These are phyloP conservation scores for Hibiscus syriacus DNA, from an alignment of 345 rosid genomes.

Conservation along the genomic window DNA sequence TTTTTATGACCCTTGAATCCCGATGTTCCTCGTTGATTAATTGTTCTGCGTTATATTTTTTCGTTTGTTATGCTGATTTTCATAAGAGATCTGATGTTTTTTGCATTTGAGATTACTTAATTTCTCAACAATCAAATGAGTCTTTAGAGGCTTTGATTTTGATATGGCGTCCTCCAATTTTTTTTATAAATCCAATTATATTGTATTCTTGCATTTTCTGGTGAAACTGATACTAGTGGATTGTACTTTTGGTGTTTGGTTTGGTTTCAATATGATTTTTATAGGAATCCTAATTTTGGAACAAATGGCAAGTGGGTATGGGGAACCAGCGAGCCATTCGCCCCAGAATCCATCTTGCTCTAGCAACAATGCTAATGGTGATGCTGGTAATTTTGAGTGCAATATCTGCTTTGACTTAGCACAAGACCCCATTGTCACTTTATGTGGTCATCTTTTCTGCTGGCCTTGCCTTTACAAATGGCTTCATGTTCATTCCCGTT, in stretches of 20 bases:
- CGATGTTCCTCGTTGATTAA: background rate
- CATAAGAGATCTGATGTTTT: background rate
- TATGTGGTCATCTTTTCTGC: too few relatives aligned
- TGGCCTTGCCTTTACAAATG: too few relatives aligned
- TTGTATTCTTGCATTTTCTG: background rate
- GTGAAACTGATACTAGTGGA: background rate
- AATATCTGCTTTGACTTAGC: constrained; percentile 97
- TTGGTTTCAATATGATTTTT: background rate
- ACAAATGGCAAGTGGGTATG: constrained; percentile 51
- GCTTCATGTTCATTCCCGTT: too few relatives aligned
- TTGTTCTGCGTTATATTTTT: background rate
- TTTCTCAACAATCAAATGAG: background rate
- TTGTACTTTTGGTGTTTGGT: background rate
- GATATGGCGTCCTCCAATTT: background rate
- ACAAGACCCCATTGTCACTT: constrained; percentile 94
- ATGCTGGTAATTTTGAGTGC: constrained; percentile 83
- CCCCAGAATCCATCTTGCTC: constrained; percentile 58
- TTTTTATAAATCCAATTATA: background rate
- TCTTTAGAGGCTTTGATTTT: background rate
- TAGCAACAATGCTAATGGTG: constrained; percentile 46
- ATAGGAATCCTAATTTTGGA: constrained; percentile 21
- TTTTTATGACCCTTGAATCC: background rate
- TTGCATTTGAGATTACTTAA: background rate
- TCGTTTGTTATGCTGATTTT: background rate
- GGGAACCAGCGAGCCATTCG: constrained; percentile 64